Conservation (phyloP, 2,329 filamentous ascomycete species). For the Teratosphaeria zuluensis region DNA sequence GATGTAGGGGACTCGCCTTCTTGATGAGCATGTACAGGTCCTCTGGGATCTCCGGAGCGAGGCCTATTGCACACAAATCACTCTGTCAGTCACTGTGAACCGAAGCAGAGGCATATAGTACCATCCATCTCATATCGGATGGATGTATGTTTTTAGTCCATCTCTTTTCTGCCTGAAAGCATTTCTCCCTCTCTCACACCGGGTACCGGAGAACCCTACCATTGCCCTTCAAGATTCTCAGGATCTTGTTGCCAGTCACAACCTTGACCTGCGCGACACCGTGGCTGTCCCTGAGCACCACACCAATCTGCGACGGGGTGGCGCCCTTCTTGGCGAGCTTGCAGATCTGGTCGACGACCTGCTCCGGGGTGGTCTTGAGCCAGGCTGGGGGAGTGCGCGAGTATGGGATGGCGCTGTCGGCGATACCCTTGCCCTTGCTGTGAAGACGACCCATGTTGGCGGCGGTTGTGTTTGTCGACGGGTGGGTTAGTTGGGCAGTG, state of each 20-base stretch:
- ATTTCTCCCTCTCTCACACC: slow-evolving; percentile 26
- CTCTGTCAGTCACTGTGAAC: slow-evolving; percentile 33
- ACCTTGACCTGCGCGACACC: slow-evolving; percentile 97
- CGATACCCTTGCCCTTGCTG: slow-evolving; percentile 99
- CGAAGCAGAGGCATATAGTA: slow-evolving; percentile 32
- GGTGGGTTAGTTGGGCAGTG: background rate
- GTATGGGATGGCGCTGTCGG: slow-evolving; percentile 90
- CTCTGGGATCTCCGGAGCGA: slow-evolving; percentile 97
- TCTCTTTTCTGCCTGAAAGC: slow-evolving; percentile 15
- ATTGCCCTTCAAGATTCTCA: slow-evolving; percentile 94
- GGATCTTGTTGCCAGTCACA: slow-evolving; percentile 99
- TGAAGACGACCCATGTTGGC: slow-evolving; percentile 92
- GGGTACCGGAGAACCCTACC: slow-evolving; percentile 57
- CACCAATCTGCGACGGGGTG: slow-evolving; percentile 97
- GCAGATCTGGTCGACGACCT: slow-evolving; percentile 98
- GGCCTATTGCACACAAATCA: slow-evolving; percentile 56
- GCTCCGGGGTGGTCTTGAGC: slow-evolving; percentile 98
- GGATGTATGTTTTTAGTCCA: slow-evolving; percentile 5
- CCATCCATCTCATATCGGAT: background rate
- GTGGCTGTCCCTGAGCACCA: slow-evolving; percentile 95
- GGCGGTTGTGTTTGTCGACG: slow-evolving; percentile 12
- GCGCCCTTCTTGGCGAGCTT: slow-evolving; percentile 99
- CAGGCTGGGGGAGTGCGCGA: slow-evolving; percentile 84
- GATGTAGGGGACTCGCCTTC: slow-evolving; percentile 59
- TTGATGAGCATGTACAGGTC: slow-evolving; percentile 99